Evolutionary conservation across 495 filamentous ascomycete genomes (phyloP), one percentile per base, ranked within the genome.

Genomic region (Penicillium coprophilum): DNA sequence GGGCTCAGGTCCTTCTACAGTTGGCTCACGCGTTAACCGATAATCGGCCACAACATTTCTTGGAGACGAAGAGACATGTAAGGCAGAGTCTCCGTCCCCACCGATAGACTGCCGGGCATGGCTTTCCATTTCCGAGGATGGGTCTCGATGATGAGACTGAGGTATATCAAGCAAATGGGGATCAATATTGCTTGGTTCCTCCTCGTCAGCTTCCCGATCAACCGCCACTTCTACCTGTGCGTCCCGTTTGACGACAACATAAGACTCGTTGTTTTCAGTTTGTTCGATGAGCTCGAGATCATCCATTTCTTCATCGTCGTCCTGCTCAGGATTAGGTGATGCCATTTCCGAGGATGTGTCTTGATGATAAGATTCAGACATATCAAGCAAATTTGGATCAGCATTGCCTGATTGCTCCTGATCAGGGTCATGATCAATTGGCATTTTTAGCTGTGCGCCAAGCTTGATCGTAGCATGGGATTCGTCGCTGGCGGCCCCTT

Each of bases 261-360:
- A 15, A 17, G 8, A 27, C 19, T 44, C 45, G 20, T 50, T 32
- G 19, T 60, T 27, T 10, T 45, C 41, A 17, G 27, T 4, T 23
- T 27, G 11, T 28, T 56, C 51, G 10, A 46, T 55, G n/a, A 43
- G 27, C 36, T 48, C 53, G 11, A 20, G 24, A 6, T 41, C 45
- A 23, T 27, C 10, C 40, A 39, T 20, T 34, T 23, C 17, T 23
- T 53, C 20, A 34, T 46, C 40, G 2, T 56, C 38, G 40, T 50
- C 38, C 19, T 65, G n/a, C 21, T 55, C 55, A 17, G 15, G 30
- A 10, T 11, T 6, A 2, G 45, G 21, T 10, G 43, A 49, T 38
- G 38, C 4, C 46, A 53, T 36, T 39, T 32, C 30, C 41, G 9
- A 9, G 45, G 40, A 20, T 31, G 27, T 9, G 9, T 19, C 27